A percentile compares a stretch with the other conserved stretches of the same genome.
phyloP scores from a whole-genome alignment of 2,329 filamentous ascomycete species.

The Dothiorella sarmentorum region DNA sequence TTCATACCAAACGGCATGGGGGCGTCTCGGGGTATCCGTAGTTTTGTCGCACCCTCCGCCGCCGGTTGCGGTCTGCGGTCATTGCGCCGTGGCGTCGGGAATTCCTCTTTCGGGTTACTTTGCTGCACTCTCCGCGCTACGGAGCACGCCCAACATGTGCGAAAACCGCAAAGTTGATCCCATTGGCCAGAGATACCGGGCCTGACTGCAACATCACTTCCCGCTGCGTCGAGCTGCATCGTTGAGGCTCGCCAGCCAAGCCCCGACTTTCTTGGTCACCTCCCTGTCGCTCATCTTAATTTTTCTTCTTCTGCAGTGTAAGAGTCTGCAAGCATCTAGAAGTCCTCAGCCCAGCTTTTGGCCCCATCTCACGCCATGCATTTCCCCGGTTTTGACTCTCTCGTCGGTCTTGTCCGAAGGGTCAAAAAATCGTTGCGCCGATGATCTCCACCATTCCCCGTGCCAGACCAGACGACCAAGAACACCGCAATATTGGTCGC shows the following conservation, averaged over 20 bases:
- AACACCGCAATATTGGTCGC: background rate
- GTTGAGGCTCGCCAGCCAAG: slow-evolving; percentile 8
- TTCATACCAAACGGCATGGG: too few species aligned
- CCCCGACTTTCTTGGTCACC: background rate
- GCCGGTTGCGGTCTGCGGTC: background rate
- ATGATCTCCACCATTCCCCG: too few species aligned
- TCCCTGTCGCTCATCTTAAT: background rate
- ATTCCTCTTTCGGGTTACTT: background rate
- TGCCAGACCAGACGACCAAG: background rate
- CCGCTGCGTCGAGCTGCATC: background rate
- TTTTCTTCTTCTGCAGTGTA: background rate
- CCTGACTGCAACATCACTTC: background rate
- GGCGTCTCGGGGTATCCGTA: too few species aligned
- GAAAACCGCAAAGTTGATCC: background rate
- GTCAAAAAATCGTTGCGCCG: too few species aligned
- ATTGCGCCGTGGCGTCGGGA: background rate
- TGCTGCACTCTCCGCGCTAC: background rate
- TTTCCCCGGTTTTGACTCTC: background rate
- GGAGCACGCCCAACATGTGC: background rate
- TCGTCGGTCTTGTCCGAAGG: background rate
- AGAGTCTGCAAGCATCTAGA: background rate
- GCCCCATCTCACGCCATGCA: slow-evolving; percentile 2
- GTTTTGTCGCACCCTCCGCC: too few species aligned
- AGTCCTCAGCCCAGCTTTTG: background rate
- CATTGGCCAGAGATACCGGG: slow-evolving; percentile 8